Evolutionary conservation across 2,329 filamentous ascomycete genomes (phyloP).

Genomic region (Plectosphaerella sp.): DNA sequence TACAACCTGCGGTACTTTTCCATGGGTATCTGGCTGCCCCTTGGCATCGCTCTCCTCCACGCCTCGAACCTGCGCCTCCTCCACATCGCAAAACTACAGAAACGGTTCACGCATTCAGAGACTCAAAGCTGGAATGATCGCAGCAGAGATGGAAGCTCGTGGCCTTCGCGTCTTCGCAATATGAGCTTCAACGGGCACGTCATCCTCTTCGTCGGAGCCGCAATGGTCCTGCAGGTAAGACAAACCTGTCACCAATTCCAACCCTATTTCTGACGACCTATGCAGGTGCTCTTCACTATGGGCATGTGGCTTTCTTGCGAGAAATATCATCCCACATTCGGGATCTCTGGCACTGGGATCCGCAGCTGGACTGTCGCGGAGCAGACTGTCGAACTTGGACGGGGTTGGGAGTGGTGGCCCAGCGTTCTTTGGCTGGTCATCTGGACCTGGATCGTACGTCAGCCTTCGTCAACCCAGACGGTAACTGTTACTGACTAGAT

Average conservation of each 20-base stretch:
- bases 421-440: constrained; percentile 49
- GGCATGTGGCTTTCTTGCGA: constrained; percentile 52
- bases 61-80: constrained; percentile 50
- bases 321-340: constrained; percentile 52
- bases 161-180: constrained; percentile 27
- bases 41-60: constrained; percentile 55
- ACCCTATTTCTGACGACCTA: constrained; percentile 6
- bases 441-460: constrained; percentile 44
- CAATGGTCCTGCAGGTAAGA: constrained; percentile 44
- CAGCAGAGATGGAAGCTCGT: constrained; percentile 21
- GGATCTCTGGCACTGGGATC: constrained; percentile 32
- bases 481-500: not conserved
- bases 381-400: constrained; percentile 33
- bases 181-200: constrained; percentile 32
- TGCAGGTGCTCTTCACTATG: constrained; percentile 45
- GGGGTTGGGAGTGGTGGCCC: constrained; percentile 59
- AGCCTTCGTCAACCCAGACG: not conserved
- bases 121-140: constrained; percentile 13
- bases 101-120: constrained; percentile 25
- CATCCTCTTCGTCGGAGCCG: constrained; percentile 39
- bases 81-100: constrained; percentile 43
- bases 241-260: not conserved
- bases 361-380: constrained; percentile 27
- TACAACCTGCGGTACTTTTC: constrained; percentile 53
- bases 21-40: constrained; percentile 54